Base-by-base conservation (phyloP, 192 early-diverging fungal species). In the Coemansia reversa region DNA sequence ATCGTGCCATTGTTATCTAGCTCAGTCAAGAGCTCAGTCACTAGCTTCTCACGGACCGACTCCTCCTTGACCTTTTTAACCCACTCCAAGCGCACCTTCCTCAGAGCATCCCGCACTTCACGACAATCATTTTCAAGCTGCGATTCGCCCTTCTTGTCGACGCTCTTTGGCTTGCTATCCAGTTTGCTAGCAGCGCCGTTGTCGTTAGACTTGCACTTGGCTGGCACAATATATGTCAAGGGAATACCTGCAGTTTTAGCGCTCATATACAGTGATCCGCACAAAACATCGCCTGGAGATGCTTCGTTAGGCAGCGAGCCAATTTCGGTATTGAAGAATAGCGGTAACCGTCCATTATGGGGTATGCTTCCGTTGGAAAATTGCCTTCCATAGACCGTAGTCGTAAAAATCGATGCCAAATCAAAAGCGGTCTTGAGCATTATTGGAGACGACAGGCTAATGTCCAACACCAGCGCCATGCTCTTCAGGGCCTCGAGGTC, bases 51-150 rank as follows among this genome's bases (percentile, higher is more conserved):
- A 32, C 90, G 86, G 16, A 83, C 83, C 4, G 20, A 64, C 18
- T 83, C 86, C 25, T 85, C 86, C 70, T 78, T 85, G 29, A 89
- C 65, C 82, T 95, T 96, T 76, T 91, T 92, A 51, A 97, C 62
- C 78, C 86, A 87, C 3, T 86, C 73, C 30, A 98, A 84, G 66
- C 93, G 87, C 23, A 92, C 66, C 70, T 93, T 91, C 22, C 92
- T 82, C 32, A 94, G 71, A 14, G 86, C 87, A 60, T 95, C 93
- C 39, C 83, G 74, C 56, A 92, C 62, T 20, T 84, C 79, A 29
- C 80, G 67, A 29, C 58, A 60, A 11, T 87, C 86, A 58, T 83
- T 81, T n/a, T 79, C 79, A 8, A 76, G 70, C 29, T 83, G 79
- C 6, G 69, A 52, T 22, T 68, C 65, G 19, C 74, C 62, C 19